Percentiles rank a stretch among this genome's conserved stretches.
These are phyloP conservation scores for Coemansia biformis DNA, from an alignment of 192 early-diverging fungal genomes.

Conservation along the genomic window DNA sequence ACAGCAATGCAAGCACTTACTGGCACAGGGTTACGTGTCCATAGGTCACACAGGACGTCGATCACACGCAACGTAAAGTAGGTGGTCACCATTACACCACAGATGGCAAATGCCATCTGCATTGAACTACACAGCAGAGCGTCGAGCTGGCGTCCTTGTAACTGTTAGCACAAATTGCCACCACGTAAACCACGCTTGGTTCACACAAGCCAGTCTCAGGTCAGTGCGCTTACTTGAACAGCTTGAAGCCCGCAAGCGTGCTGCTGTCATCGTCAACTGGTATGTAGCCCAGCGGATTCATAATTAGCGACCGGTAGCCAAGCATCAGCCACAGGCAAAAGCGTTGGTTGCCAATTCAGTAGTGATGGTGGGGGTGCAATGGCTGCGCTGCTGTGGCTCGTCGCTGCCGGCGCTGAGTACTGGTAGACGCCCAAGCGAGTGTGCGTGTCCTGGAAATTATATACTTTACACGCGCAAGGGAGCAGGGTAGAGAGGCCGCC, in stretches of 20 bases:
- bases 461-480: too few species aligned
- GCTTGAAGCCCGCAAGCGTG: slow-evolving; percentile 18
- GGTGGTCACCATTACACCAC: slow-evolving; percentile 17
- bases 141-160: too few species aligned
- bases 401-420: too few species aligned
- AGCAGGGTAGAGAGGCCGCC: too few species aligned
- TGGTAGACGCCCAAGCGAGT: too few species aligned
- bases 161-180: neutral
- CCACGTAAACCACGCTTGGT: too few species aligned
- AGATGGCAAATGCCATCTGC: slow-evolving; percentile 29
- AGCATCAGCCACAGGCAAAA: too few species aligned
- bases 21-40: slow-evolving; percentile 30
- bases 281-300: slow-evolving; percentile 25
- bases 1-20: slow-evolving; percentile 17
- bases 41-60: slow-evolving; percentile 36
- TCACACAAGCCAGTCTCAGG: too few species aligned
- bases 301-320: neutral
- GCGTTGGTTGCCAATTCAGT: too few species aligned
- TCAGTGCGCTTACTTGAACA: slow-evolving; percentile 41
- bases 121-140: slow-evolving; percentile 42
- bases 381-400: too few species aligned
- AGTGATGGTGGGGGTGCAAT: too few species aligned
- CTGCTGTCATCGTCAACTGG: slow-evolving; percentile 14
- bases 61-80: slow-evolving; percentile 35
- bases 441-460: too few species aligned